Evolutionary conservation across 1,284 basidiomycete genomes (phyloP), one percentile per base, ranked within the genome.

Genomic region (Volvariella surrecta): DNA sequence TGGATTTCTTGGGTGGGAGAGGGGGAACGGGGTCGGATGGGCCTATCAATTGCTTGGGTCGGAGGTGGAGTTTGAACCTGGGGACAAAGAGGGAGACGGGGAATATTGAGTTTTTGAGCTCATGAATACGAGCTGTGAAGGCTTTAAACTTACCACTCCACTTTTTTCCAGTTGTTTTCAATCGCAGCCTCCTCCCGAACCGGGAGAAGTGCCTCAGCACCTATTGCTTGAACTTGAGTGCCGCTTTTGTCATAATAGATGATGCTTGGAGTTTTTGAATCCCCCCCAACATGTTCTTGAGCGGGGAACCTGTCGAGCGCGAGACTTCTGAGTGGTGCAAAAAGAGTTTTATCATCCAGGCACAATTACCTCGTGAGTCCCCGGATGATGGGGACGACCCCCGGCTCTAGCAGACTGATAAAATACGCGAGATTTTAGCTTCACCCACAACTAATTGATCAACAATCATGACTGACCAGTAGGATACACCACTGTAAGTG

Each of bases 1-100:
- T 70, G 0, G 73, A 70, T 56, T 83, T 84, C 24, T 68, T 62
- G 13, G 63, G 66, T 0, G 84, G 85, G 19, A 88, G 69, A 52
- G 78, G 73, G 16, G 21, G 17, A 9, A 43, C 28, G n/a, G 22
- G 17, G 20, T 39, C 28, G 18, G 13, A 22, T 15, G 40, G 20
- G 9, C 13, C 16, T n/a, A 11, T n/a, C 8, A 35, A n/a, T 16
- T 6, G 16, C 30, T 46, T 46, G 11, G 50, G 47, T 21, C 50
- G 44, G 4, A 51, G 42, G 37, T 44, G 48, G 20, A 51, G 43
- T 37, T 51, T 51, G 45, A 47, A 51, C 50, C 50, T 53, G 17
- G 7, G 18, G n/a, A 39, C 2, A 31, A n/a, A 21, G 24, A 6
- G 24, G 24, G 11, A 28, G 24, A 6, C 6, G 11, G 11, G 24